Evolutionary conservation across 345 rosid genomes (phyloP).

Genomic region (Salix dunnii): DNA sequence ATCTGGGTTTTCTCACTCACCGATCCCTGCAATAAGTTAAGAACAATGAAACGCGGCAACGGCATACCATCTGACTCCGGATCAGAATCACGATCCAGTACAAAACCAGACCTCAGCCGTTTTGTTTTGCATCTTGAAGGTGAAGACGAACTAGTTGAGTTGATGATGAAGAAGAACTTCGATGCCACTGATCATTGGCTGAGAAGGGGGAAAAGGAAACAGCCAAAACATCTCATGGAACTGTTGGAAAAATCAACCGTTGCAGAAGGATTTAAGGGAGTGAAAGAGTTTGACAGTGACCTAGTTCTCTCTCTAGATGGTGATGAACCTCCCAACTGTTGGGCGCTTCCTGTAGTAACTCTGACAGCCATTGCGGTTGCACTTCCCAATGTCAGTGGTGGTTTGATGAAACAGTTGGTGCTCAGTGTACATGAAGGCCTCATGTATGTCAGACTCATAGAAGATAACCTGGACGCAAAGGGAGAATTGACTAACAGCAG

Average conservation of each 20-base stretch:
- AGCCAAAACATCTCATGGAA: slow-evolving; percentile 53
- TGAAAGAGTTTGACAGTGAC: slow-evolving; percentile 53
- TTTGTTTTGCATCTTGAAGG: slow-evolving; percentile 87
- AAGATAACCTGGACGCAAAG: slow-evolving; percentile 29
- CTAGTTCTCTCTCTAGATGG: slow-evolving; percentile 43
- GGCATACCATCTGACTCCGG: slow-evolving; percentile 39
- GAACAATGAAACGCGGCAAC: slow-evolving; percentile 16
- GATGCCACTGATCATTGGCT: slow-evolving; percentile 62
- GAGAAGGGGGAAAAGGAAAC: slow-evolving; percentile 44
- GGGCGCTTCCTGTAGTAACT: slow-evolving; percentile 83
- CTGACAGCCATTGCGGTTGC: slow-evolving; percentile 66
- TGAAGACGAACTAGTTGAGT: slow-evolving; percentile 54
- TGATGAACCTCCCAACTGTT: slow-evolving; percentile 67
- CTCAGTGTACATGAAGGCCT: slow-evolving; percentile 58
- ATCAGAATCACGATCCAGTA: slow-evolving; percentile 22
- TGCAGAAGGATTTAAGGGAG: slow-evolving; percentile 53
- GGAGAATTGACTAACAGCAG: slow-evolving; percentile 39
- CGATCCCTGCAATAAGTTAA: slow-evolving; percentile 21
- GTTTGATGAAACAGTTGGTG: slow-evolving; percentile 35
- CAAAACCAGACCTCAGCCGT: slow-evolving; percentile 46
- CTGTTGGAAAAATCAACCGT: slow-evolving; percentile 43
- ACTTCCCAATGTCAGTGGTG: slow-evolving; percentile 43
- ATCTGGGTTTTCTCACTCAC: slow-evolving; percentile 33
- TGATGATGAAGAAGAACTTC: slow-evolving; percentile 55
- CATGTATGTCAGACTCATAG: slow-evolving; percentile 46